A percentile compares a stretch with the other conserved stretches of the same genome.
phyloP scores from a whole-genome alignment of 75 land plant species.

The Pinus albicaulis region DNA sequence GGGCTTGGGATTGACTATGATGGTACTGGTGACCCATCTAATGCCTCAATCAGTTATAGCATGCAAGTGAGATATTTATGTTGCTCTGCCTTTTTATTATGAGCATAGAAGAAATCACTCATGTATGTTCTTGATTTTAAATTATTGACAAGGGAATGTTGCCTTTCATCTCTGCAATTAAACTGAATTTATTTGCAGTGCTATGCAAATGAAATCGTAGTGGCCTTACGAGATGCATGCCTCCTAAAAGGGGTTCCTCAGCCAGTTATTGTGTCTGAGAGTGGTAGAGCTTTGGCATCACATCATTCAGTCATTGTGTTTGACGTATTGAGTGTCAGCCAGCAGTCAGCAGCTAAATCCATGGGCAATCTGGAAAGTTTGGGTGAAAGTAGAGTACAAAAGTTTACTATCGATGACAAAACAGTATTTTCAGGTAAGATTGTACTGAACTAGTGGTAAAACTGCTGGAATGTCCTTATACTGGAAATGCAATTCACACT shows the following conservation, averaged over 20 bases:
- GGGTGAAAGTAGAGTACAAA: not conserved
- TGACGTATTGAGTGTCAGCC: constrained; percentile 36
- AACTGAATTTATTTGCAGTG: constrained; percentile 21
- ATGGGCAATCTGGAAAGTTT: not conserved
- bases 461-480: not conserved
- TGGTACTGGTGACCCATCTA: constrained; percentile 27
- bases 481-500: not conserved
- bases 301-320: constrained; percentile 50
- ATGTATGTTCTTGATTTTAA: not conserved
- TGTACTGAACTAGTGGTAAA: not conserved
- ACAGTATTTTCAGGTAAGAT: not conserved
- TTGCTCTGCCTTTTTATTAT: not conserved
- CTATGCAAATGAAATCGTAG: constrained; percentile 53
- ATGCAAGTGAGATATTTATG: constrained; percentile 33
- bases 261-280: constrained; percentile 41
- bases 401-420: not conserved
- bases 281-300: constrained; percentile 51
- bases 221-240: constrained; percentile 45
- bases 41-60: constrained; percentile 37
- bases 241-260: constrained; percentile 39
- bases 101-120: not conserved
- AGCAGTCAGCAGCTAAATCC: constrained; percentile 1
- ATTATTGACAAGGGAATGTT: not conserved
- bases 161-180: not conserved
- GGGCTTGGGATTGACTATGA: constrained; percentile 54